Conservation (phyloP, 306 rosid genomes). For the Cicer bijugum region DNA sequence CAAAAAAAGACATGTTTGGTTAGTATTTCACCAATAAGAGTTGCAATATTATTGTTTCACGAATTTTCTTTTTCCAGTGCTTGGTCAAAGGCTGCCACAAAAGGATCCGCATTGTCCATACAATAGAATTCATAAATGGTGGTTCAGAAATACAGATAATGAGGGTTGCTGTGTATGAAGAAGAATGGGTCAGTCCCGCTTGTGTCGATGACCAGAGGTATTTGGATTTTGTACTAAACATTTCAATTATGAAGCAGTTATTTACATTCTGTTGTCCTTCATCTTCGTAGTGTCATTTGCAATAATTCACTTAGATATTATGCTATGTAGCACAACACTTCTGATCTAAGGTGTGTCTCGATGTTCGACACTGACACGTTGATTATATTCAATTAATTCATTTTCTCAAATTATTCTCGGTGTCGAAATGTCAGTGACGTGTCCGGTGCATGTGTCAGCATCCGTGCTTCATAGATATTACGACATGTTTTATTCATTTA, state of each 20-base stretch:
- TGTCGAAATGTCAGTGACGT: no score
- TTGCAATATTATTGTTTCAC: background rate
- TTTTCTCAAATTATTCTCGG: no score
- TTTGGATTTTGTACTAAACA: background rate
- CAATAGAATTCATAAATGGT: conserved; percentile 79
- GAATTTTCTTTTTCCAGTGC: conserved; percentile 56
- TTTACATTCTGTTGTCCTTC: background rate
- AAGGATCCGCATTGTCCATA: conserved; percentile 86
- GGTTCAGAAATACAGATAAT: conserved; percentile 90
- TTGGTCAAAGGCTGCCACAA: conserved; percentile 96
- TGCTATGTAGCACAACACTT: no score
- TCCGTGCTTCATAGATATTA: background rate
- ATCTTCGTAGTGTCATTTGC: background rate
- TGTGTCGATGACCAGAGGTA: conserved; percentile 68
- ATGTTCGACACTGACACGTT: no score
- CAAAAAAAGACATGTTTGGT: background rate
- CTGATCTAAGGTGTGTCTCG: no score
- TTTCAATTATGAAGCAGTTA: conserved; percentile 19
- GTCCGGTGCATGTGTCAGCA: no score
- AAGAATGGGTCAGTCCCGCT: conserved; percentile 84
- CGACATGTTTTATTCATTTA: background rate
- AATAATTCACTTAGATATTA: background rate
- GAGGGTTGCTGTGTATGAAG: conserved; percentile 91
- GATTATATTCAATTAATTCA: no score
- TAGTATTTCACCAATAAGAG: conserved; percentile 22